phyloP scores from a whole-genome alignment of 805 yeast species.

The Candida rishiriensis region DNA sequence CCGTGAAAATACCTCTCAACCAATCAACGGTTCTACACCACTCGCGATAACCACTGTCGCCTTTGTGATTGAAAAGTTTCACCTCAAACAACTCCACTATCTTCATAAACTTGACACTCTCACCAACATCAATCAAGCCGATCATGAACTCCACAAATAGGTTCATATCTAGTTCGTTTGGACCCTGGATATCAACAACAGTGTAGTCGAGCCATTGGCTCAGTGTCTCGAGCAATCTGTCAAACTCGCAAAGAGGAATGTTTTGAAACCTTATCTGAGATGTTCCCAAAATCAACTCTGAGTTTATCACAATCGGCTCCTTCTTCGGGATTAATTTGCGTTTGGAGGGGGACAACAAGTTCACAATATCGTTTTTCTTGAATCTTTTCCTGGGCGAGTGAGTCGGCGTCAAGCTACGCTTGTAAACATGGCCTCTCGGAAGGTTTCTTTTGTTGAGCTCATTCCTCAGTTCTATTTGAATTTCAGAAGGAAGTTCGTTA shows the following conservation, averaged over 20 bases:
- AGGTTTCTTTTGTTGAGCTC: constrained; percentile 44
- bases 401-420: not conserved
- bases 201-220: constrained; percentile 24
- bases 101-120: constrained; percentile 14
- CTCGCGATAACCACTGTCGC: constrained; percentile 7
- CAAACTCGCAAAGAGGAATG: constrained; percentile 13
- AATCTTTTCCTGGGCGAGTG: constrained; percentile 20
- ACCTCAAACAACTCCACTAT: constrained; percentile 14
- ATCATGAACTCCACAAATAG: constrained; percentile 27
- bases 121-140: constrained; percentile 18
- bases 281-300: constrained; percentile 6
- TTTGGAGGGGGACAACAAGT: constrained; percentile 6
- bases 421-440: constrained; percentile 3
- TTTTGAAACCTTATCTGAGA: constrained; percentile 21
- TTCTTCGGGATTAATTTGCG: not conserved
- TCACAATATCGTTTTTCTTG: constrained; percentile 13
- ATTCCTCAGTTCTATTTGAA: constrained; percentile 54
- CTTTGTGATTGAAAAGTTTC: constrained; percentile 5
- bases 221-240: constrained; percentile 10
- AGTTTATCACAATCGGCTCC: constrained; percentile 5
- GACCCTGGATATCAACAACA: constrained; percentile 12
- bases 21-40: constrained; percentile 19
- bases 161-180: constrained; percentile 22
- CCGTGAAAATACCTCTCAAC: constrained; percentile 11
- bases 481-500: constrained; percentile 58